Evolutionary conservation across 1,284 basidiomycete species (phyloP), one percentile per base, ranked within the genome.

Genomic region (Moesziomyces sp.): DNA sequence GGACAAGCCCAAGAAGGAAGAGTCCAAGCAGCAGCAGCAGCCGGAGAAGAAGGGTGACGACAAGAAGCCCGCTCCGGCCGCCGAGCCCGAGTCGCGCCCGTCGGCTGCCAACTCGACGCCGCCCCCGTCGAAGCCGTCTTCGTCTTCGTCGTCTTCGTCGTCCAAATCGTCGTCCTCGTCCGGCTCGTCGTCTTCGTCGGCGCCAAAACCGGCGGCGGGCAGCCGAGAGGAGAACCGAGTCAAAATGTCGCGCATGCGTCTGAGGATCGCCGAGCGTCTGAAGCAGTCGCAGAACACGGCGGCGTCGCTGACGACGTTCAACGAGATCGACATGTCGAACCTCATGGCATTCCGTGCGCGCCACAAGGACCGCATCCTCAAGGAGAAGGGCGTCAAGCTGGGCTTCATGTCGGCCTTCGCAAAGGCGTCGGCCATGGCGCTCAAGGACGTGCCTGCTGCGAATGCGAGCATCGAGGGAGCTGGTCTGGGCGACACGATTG

Each of bases 321-420:
- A 99, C 87, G 96, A 99, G 87, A 94, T 99, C 84, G 96, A 99
- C 88, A 99, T 99, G 96, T 94, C 93, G 47, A 91, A 91, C 48
- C 87, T 98, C 70, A 93, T 98, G 88, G 91, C 92, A 55, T 91
- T 99, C 90, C 91, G 97, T 80, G 90, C 91, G 84, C 91, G 92
- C 83, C 96, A 96, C 90, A 99, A 99, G 89, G 94, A 98, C 77
- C 88, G 90, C 58, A 88, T 98, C 52, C 88, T 95, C 59, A 97
- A 99, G 86, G 89, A 91, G 84, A 92, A 95, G 79, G 95, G 94
- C 51, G 91, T 98, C 85, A 99, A 99, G 87, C 89, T 99, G 74
- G 96, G 97, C 43, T 99, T 94, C 89, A 99, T 99, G 97, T 93
- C 92, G 74, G 94, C 94, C 46, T 99, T 99, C 83, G 92, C 94